phyloP scores from a whole-genome alignment of 768 basidiomycete genomes.

The Collybia nuda region DNA sequence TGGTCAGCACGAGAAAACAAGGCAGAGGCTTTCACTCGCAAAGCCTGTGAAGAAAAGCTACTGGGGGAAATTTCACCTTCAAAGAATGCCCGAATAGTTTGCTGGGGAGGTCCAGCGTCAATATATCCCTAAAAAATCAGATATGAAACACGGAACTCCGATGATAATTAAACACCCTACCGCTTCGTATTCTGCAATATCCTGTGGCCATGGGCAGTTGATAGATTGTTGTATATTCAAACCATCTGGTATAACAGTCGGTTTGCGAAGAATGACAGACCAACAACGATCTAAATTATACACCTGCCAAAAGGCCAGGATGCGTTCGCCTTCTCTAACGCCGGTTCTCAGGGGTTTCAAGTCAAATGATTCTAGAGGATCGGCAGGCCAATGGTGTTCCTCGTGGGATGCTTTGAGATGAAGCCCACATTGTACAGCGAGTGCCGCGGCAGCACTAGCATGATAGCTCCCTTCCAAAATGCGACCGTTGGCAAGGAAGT shows the following conservation, averaged over 20 bases:
- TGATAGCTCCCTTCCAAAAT: constrained; percentile 79
- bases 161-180: constrained; percentile 35
- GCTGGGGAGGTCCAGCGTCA: constrained; percentile 47
- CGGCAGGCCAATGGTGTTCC: constrained; percentile 31
- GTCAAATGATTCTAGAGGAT: constrained; percentile 37
- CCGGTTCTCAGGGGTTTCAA: constrained; percentile 59
- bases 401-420: constrained; percentile 40
- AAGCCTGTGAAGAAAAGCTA: constrained; percentile 61
- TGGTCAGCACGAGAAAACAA: constrained; percentile 69
- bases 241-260: constrained; percentile 64
- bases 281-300: constrained; percentile 80
- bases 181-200: constrained; percentile 68
- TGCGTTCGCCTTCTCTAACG: constrained; percentile 67
- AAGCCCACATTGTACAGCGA: constrained; percentile 74
- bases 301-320: constrained; percentile 82
- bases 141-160: constrained; percentile 3
- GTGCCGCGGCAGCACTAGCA: constrained; percentile 68
- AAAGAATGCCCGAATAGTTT: constrained; percentile 64
- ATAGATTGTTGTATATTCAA: constrained; percentile 57
- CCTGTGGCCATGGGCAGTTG: constrained; percentile 76
- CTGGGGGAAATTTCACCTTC: constrained; percentile 53
- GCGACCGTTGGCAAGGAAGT: constrained; percentile 76
- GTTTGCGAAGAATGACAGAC: constrained; percentile 73
- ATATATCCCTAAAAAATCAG: constrained; percentile 52
- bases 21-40: constrained; percentile 76